phyloP scores from a whole-genome alignment of 768 basidiomycete genomes.

The Mycena polygramma region DNA sequence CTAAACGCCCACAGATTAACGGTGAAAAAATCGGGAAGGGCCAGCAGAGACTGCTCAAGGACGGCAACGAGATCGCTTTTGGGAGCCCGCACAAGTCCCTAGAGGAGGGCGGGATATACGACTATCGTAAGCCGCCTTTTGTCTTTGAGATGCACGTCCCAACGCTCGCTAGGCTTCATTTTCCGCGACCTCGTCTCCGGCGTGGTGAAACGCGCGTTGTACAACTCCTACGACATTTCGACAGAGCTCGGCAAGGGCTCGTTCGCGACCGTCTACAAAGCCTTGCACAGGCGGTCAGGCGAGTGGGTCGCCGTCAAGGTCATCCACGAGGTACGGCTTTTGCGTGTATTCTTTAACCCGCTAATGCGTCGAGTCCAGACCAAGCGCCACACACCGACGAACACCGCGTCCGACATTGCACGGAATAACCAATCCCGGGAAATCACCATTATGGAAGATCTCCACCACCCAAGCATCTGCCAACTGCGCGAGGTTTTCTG shows the following conservation, averaged over 20 bases:
- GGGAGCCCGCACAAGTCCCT: constrained; percentile 67
- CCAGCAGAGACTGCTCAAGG: constrained; percentile 67
- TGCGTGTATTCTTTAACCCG: background rate
- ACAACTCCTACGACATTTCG: constrained; percentile 75
- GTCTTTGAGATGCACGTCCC: background rate
- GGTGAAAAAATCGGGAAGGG: constrained; percentile 72
- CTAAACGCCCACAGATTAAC: constrained; percentile 66
- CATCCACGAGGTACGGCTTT: constrained; percentile 68
- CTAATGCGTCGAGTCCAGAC: constrained; percentile 36
- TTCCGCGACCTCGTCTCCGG: constrained; percentile 74
- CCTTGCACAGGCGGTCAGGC: constrained; percentile 78
- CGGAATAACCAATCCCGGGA: constrained; percentile 50
- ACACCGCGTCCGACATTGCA: background rate
- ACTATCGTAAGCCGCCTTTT: constrained; percentile 71
- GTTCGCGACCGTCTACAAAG: constrained; percentile 92
- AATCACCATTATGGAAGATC: constrained; percentile 66
- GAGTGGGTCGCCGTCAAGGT: constrained; percentile 90
- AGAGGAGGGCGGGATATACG: constrained; percentile 65
- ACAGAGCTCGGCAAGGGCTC: constrained; percentile 89
- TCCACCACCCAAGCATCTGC: constrained; percentile 73
- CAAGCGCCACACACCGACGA: constrained; percentile 39
- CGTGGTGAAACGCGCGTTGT: constrained; percentile 64
- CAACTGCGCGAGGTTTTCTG: constrained; percentile 69
- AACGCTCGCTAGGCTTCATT: constrained; percentile 69
- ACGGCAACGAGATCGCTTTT: constrained; percentile 91